Evolutionary conservation across 192 early-diverging fungal genomes (phyloP).

Genomic region (Backusella australiensis): DNA sequence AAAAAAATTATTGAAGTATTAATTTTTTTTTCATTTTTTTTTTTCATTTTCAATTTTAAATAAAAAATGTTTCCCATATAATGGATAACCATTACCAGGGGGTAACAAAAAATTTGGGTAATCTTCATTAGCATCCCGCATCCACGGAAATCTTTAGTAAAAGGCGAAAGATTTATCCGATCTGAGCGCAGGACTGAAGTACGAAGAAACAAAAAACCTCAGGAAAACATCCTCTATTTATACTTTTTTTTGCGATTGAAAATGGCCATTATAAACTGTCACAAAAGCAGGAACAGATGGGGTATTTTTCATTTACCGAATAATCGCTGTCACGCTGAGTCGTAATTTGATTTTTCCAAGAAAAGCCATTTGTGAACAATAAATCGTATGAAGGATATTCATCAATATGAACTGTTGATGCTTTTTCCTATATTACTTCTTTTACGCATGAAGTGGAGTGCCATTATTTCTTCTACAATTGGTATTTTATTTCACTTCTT

Average conservation of each 20-base stretch:
- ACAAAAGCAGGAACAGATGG: background rate
- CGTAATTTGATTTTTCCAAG: too few species aligned
- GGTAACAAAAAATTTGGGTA: conserved; percentile 23
- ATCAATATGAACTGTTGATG: too few species aligned
- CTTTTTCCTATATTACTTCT: too few species aligned
- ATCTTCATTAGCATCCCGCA: conserved; percentile 22
- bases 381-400: too few species aligned
- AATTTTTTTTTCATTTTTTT: background rate
- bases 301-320: background rate
- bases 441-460: too few species aligned
- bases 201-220: background rate
- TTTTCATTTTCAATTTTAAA: conserved; percentile 1
- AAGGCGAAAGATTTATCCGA: conserved; percentile 32
- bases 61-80: background rate
- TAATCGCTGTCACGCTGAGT: background rate
- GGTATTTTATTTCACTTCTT: too few species aligned
- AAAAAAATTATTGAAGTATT: too few species aligned
- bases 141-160: conserved; percentile 32
- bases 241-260: conserved; percentile 4
- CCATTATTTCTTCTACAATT: too few species aligned
- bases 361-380: too few species aligned
- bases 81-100: background rate
- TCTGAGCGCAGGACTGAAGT: conserved; percentile 21
- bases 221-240: conserved; percentile 2
- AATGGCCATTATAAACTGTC: background rate